Percentiles rank a stretch among this genome's conserved stretches.
These are phyloP conservation scores for Calonectria hawksworthii DNA, from an alignment of 2,329 filamentous ascomycete genomes.

Conservation along the genomic window DNA sequence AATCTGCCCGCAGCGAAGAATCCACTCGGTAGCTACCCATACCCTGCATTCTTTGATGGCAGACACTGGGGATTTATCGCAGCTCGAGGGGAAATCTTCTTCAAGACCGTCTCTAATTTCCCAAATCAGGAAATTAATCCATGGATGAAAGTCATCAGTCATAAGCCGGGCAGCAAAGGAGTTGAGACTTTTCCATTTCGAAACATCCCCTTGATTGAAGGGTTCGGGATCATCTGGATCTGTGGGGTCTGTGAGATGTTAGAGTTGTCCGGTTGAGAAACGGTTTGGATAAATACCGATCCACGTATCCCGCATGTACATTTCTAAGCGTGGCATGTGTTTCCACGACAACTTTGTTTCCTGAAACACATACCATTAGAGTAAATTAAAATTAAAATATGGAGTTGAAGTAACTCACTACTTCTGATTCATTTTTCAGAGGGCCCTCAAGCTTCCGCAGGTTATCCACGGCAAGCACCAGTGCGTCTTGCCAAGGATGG, in stretches of 20 bases:
- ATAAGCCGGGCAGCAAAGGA: background rate
- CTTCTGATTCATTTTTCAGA: no score
- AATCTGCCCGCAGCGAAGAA: background rate
- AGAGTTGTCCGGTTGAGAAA: background rate
- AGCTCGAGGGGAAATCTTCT: background rate
- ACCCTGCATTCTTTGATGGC: background rate
- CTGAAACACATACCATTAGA: background rate
- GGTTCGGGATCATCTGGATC: background rate
- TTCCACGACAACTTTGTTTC: background rate
- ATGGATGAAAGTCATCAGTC: background rate
- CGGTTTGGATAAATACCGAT: background rate
- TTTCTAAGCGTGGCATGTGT: background rate
- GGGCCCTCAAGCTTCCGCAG: no score
- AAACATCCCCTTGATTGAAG: background rate
- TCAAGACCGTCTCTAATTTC: background rate
- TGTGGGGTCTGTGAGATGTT: background rate
- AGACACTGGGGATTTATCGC: background rate
- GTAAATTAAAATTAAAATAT: no score
- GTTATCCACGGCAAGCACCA: no score
- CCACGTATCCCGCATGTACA: background rate
- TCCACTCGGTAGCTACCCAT: background rate
- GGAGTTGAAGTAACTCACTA: no score
- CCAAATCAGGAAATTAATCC: background rate
- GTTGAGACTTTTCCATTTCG: background rate
- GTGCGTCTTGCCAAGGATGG: no score